phyloP scores from a whole-genome alignment of 495 filamentous ascomycete species.

The Xylaria castorea region DNA sequence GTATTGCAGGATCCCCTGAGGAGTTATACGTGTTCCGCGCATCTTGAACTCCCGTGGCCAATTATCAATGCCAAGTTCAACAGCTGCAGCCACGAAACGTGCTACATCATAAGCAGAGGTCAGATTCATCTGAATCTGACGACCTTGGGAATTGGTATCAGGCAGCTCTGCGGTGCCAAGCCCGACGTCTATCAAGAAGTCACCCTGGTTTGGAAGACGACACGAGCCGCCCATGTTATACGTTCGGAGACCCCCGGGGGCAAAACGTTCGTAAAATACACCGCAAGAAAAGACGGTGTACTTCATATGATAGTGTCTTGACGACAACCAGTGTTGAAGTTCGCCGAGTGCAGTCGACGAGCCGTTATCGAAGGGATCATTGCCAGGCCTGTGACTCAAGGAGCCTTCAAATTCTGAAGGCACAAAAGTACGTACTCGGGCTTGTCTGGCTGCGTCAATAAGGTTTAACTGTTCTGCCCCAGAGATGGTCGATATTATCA shows the following conservation, averaged over 20 bases:
- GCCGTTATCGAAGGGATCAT: constrained; percentile 62
- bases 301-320: constrained; percentile 56
- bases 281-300: constrained; percentile 75
- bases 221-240: constrained; percentile 59
- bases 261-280: constrained; percentile 78
- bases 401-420: constrained; percentile 79
- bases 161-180: constrained; percentile 65
- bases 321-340: constrained; percentile 58
- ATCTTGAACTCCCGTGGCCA: constrained; percentile 75
- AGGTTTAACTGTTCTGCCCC: constrained; percentile 70
- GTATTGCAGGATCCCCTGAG: constrained; percentile 55
- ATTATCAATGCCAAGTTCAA: constrained; percentile 61
- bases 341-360: constrained; percentile 58
- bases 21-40: constrained; percentile 65
- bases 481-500: constrained; percentile 76
- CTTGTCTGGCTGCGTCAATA: constrained; percentile 71
- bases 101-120: constrained; percentile 72
- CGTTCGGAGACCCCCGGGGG: constrained; percentile 63
- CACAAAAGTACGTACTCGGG: constrained; percentile 70
- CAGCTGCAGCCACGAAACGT: constrained; percentile 67
- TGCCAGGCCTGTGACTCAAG: constrained; percentile 48
- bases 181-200: constrained; percentile 68
- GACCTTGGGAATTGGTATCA: constrained; percentile 53
- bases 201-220: constrained; percentile 60
- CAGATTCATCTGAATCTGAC: constrained; percentile 63